These are phyloP conservation scores for Candida anutae DNA, from an alignment of 1,139 yeast species.

Conservation along the genomic window DNA sequence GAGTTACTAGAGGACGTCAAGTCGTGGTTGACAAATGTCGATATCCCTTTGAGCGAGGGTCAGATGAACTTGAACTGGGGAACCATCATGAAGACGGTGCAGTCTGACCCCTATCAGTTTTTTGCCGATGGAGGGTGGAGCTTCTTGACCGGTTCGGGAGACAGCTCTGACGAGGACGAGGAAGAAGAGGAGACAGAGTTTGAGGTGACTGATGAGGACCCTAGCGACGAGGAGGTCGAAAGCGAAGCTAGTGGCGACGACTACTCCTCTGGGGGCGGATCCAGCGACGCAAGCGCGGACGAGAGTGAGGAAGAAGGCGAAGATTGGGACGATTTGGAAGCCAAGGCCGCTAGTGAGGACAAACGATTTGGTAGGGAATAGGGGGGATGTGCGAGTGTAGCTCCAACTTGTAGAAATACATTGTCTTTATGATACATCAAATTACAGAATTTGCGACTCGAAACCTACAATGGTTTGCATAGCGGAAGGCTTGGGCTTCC, in stretches of 20 bases:
- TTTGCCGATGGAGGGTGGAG: slow-evolving; percentile 96
- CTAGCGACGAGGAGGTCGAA: slow-evolving; percentile 65
- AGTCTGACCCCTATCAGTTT: slow-evolving; percentile 89
- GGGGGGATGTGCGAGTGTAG: too few relatives aligned
- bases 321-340: slow-evolving; percentile 71
- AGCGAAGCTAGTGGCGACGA: slow-evolving; percentile 45
- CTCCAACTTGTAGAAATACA: too few relatives aligned
- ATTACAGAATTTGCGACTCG: too few relatives aligned
- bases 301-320: slow-evolving; percentile 52
- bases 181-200: slow-evolving; percentile 56
- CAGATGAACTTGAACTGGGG: slow-evolving; percentile 95
- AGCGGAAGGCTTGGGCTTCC: too few relatives aligned
- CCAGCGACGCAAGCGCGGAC: slow-evolving; percentile 33
- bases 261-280: slow-evolving; percentile 24
- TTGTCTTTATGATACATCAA: too few relatives aligned
- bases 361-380: slow-evolving; percentile 22
- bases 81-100: slow-evolving; percentile 89
- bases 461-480: too few relatives aligned
- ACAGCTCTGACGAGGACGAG: slow-evolving; percentile 54
- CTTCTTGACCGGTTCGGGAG: slow-evolving; percentile 70
- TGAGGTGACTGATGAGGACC: slow-evolving; percentile 58
- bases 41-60: slow-evolving; percentile 90
- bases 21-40: slow-evolving; percentile 94
- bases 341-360: slow-evolving; percentile 53
- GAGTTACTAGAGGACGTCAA: slow-evolving; percentile 86